A percentile compares a stretch with the other conserved stretches of the same genome.
Evolutionary conservation across 2,329 filamentous ascomycete species (phyloP).

Genomic region (Colletotrichum noveboracense): DNA sequence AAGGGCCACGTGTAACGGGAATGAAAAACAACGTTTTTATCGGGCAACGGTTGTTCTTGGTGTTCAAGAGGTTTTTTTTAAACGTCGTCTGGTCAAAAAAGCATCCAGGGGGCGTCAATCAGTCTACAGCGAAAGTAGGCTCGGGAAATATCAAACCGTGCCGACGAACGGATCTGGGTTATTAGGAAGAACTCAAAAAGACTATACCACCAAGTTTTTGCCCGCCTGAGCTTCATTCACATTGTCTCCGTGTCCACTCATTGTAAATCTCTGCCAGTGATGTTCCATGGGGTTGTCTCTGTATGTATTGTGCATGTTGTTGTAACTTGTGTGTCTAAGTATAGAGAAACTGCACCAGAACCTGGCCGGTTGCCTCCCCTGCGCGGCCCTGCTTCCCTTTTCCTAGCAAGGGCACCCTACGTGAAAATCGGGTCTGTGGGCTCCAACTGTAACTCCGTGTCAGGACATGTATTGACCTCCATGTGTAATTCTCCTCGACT

Average conservation of each 20-base stretch:
- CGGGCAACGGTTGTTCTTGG: constrained; percentile 23
- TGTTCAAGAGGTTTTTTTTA: constrained; percentile 19
- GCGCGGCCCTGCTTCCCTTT: neutral
- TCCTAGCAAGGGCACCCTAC: neutral
- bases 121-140: constrained; percentile 12
- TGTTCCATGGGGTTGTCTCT: neutral
- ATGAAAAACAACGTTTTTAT: constrained; percentile 22
- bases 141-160: constrained; percentile 8
- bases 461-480: neutral
- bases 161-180: constrained; percentile 19
- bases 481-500: neutral
- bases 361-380: neutral
- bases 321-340: neutral
- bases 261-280: neutral
- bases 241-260: neutral
- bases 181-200: constrained; percentile 23
- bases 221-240: neutral
- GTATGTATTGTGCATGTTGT: neutral
- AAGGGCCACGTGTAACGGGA: constrained; percentile 17
- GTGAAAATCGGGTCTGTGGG: neutral
- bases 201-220: constrained; percentile 24
- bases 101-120: constrained; percentile 12
- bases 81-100: constrained; percentile 11
- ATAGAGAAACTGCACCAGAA: neutral
- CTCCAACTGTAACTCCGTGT: neutral